A percentile compares a stretch with the other conserved stretches of the same genome.
These are phyloP conservation scores for Medicago lupulina DNA, from an alignment of 306 rosid genomes.

Conservation along the genomic window DNA sequence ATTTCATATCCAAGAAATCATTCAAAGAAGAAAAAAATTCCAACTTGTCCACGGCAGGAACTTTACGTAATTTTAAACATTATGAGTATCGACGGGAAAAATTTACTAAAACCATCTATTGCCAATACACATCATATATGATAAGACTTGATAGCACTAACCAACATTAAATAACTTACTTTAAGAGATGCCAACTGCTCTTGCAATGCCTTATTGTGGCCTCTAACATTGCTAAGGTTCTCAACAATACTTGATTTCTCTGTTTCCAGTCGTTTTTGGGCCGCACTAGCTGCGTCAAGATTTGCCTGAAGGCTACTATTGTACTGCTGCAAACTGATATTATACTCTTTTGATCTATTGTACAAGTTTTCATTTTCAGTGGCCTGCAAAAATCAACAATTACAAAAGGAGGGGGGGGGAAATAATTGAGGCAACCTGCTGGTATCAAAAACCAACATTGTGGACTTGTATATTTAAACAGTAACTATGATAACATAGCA, in stretches of 20 bases:
- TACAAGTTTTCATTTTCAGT: constrained; percentile 75
- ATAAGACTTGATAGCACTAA: neutral
- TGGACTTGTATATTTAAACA: neutral
- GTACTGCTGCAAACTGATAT: constrained; percentile 77
- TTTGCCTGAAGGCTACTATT: constrained; percentile 80
- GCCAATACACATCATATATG: neutral
- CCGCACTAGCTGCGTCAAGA: constrained; percentile 64
- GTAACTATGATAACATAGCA: neutral
- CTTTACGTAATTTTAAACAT: constrained; percentile 16
- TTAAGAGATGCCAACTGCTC: constrained; percentile 70
- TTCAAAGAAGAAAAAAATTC: neutral
- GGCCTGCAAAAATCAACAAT: constrained; percentile 58
- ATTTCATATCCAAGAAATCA: constrained; percentile 5
- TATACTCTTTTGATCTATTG: constrained; percentile 85
- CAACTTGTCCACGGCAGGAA: neutral
- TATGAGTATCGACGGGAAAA: neutral
- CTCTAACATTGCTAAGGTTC: constrained; percentile 78
- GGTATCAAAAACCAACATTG: neutral
- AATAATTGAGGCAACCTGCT: neutral
- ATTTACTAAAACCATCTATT: neutral
- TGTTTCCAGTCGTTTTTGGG: constrained; percentile 69
- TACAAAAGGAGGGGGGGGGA: neutral
- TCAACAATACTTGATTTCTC: constrained; percentile 86
- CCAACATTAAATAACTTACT: constrained; percentile 51
- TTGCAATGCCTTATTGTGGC: constrained; percentile 85